Evolutionary conservation across 2,329 filamentous ascomycete species (phyloP).

Genomic region (Neonectria faginata): DNA sequence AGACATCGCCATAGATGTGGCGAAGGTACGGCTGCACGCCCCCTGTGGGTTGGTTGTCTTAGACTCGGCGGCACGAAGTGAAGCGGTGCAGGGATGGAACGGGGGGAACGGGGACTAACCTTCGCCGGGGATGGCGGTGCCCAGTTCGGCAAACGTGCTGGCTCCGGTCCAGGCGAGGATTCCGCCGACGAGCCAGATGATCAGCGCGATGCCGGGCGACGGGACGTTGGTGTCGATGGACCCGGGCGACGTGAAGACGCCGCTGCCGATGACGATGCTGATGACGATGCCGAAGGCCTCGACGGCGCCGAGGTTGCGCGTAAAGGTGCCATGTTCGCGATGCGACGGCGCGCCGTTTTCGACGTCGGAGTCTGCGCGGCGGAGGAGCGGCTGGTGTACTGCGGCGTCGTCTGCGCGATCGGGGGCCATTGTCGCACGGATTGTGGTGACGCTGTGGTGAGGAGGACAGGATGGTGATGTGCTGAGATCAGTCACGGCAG

Average conservation of each 20-base stretch:
- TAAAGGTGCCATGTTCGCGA: conserved; percentile 48
- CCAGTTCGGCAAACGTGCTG: conserved; percentile 71
- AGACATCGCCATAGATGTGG: conserved; percentile 70
- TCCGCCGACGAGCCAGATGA: conserved; percentile 72
- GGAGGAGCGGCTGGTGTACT: conserved; percentile 34
- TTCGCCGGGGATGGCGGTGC: conserved; percentile 72
- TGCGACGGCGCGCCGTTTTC: conserved; percentile 9
- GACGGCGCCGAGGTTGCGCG: conserved; percentile 58
- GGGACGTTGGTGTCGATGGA: conserved; percentile 73
- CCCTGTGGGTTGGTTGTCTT: conserved; percentile 49
- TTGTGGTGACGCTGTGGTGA: neutral
- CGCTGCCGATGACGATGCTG: conserved; percentile 73
- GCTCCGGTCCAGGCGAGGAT: conserved; percentile 74
- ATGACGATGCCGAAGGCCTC: conserved; percentile 71
- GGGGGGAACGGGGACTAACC: conserved; percentile 48
- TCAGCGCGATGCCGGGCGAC: conserved; percentile 67
- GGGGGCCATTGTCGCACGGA: conserved; percentile 28
- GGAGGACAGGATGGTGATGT: neutral
- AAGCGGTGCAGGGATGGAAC: neutral
- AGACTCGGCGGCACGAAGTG: conserved; percentile 4
- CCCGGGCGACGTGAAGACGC: conserved; percentile 73
- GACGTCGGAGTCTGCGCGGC: conserved; percentile 17
- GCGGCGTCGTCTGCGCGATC: conserved; percentile 19
- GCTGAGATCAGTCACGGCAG: conserved; percentile 18
- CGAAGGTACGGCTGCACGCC: conserved; percentile 73